A percentile compares a stretch with the other conserved stretches of the same genome.
Conservation (phyloP, 228 moss, liverwort and hornwort species). For the Sphagnum magellanicum region DNA sequence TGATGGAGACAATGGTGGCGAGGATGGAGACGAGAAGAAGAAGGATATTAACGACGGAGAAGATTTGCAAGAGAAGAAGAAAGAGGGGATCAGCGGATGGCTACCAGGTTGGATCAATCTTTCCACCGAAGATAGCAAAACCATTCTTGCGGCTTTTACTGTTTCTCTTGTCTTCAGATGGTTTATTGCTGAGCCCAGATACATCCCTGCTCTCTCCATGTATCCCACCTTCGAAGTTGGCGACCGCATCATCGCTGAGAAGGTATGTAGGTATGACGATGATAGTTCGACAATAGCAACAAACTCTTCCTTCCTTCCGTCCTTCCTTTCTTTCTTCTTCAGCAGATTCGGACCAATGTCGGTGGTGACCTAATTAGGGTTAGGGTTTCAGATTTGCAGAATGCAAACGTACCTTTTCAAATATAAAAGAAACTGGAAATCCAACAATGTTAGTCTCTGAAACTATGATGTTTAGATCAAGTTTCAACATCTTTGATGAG, state of each 20-base stretch:
- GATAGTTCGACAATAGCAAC: too few relatives aligned
- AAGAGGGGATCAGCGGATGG: conserved; percentile 22
- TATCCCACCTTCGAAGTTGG: conserved; percentile 70
- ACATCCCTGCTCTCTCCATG: conserved; percentile 70
- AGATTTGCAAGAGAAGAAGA: conserved; percentile 1
- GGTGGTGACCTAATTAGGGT: not conserved
- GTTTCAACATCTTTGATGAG: not conserved
- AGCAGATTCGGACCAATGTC: not conserved
- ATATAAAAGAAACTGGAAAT: too few relatives aligned
- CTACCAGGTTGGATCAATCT: conserved; percentile 62
- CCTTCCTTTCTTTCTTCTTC: not conserved
- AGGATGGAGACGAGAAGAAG: conserved; percentile 22
- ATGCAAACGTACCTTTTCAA: too few relatives aligned
- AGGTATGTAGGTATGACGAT: conserved; percentile 20
- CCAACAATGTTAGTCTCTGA: too few relatives aligned
- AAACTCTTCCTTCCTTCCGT: too few relatives aligned
- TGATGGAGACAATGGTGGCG: conserved; percentile 14
- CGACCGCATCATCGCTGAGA: conserved; percentile 61
- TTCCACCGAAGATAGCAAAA: conserved; percentile 64
- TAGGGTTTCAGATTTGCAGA: not conserved
- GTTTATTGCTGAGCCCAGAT: conserved; percentile 59
- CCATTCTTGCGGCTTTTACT: conserved; percentile 57
- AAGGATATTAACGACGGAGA: conserved; percentile 6
- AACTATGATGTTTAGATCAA: too few relatives aligned
- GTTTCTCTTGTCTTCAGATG: conserved; percentile 56